Conservation (phyloP, 2,329 filamentous ascomycete genomes). For the Alternaria sp. region DNA sequence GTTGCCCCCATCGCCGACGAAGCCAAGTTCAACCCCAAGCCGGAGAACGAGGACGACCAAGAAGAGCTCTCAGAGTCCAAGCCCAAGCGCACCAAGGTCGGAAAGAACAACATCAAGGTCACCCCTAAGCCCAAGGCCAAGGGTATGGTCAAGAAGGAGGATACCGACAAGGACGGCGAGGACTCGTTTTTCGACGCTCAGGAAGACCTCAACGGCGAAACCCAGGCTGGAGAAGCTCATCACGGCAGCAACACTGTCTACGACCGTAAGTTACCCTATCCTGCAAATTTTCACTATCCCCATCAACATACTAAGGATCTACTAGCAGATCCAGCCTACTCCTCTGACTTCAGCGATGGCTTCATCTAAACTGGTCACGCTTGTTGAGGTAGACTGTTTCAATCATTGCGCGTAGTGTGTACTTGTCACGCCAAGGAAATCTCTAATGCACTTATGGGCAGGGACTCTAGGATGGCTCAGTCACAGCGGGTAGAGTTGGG, state of each 20-base stretch:
- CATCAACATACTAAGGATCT: neutral
- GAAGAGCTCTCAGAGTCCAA: constrained; percentile 1
- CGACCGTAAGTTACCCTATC: constrained; percentile 6
- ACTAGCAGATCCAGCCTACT: constrained; percentile 3
- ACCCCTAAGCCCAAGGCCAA: constrained; percentile 10
- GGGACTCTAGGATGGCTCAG: constrained; percentile 23
- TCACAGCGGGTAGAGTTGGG: constrained; percentile 15
- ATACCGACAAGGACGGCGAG: neutral
- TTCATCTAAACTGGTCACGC: neutral
- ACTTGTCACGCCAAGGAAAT: constrained; percentile 17
- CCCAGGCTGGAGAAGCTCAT: neutral
- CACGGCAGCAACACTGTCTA: neutral
- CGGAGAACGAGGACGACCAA: constrained; percentile 7
- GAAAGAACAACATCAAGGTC: constrained; percentile 2
- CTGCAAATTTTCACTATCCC: neutral
- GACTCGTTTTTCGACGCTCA: constrained; percentile 19
- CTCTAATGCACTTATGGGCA: constrained; percentile 21
- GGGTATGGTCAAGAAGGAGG: constrained; percentile 3
- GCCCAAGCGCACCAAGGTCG: constrained; percentile 18
- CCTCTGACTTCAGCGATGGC: neutral
- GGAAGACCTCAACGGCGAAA: neutral
- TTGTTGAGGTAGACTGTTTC: neutral
- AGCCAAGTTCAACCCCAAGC: constrained; percentile 6
- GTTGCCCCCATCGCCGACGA: neutral
- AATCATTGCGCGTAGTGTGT: constrained; percentile 15